Evolutionary conservation across 2,329 filamentous ascomycete species (phyloP), one percentile per base, ranked within the genome.

Genomic region (Alternaria tenuissima): DNA sequence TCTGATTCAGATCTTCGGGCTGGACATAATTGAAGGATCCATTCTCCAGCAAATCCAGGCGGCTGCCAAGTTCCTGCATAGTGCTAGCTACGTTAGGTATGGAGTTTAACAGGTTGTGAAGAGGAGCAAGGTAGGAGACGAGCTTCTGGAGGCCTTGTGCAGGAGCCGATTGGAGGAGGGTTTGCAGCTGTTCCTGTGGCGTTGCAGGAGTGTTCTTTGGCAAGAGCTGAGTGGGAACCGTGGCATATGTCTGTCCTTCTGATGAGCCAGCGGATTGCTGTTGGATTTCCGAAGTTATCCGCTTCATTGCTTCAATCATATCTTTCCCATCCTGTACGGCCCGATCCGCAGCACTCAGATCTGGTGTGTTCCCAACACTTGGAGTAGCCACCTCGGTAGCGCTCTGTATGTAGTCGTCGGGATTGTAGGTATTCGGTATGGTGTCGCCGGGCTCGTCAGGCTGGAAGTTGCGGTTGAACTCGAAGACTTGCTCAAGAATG

Each of bases 1-100:
- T 87, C 20, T 92, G 89, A 18, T 88, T 81, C 49, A 91, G 86
- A 38, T 91, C 89, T 22, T 93, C 90, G 48, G 90, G 85, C n/a
- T 85, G 84, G 18, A 84, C 82, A 43, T 86, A 83, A 24, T 87
- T 87, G 69, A 93, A 91, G 0, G 90, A 93, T 1, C 86, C 82
- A 52, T 85, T 91, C 76, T 94, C 91, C 6, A 94, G 81, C 56
- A 83, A 81, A 49, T 91, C 89, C 12, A 94, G 76, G 2, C 91
- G 88, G 53, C 86, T 83, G 38, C 87, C 87, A 60, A 93, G 86
- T 18, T 85, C 83, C 59, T 85, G 81, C 60, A 89, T 82, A n/a
- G 83, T 82, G 43, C 85, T 74, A 32, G 77, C 73, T 30, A 80
- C 71, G 48, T 77, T 76, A 1, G 79, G 78, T n/a, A 79, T 76